Evolutionary conservation across 768 basidiomycete genomes (phyloP).

Genomic region (Trametes gibbosa): DNA sequence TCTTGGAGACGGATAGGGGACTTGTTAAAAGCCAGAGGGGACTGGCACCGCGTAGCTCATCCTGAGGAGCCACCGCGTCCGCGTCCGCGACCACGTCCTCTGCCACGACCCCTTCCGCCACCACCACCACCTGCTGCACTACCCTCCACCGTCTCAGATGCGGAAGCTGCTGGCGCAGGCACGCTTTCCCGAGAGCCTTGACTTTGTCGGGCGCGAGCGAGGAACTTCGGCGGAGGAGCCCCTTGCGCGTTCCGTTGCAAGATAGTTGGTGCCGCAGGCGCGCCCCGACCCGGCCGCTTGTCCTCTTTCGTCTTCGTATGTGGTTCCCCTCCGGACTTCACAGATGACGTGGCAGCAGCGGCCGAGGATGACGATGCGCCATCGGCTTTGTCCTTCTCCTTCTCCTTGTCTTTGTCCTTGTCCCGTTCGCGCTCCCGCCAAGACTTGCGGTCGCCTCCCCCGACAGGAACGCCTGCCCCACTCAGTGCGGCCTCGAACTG

Average conservation of each 20-base stretch:
- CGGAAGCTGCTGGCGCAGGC: not conserved
- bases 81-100: conserved; percentile 32
- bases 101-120: conserved; percentile 24
- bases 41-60: no score
- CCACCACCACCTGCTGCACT: not conserved
- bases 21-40: no score
- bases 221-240: conserved; percentile 17
- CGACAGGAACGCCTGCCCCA: conserved; percentile 57
- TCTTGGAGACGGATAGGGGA: no score
- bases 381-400: conserved; percentile 11
- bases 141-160: not conserved
- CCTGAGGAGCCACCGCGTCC: conserved; percentile 9
- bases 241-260: conserved; percentile 16
- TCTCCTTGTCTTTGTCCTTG: conserved; percentile 19
- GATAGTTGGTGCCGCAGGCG: conserved; percentile 18
- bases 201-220: not conserved
- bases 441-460: conserved; percentile 21
- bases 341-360: not conserved
- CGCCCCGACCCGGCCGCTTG: conserved; percentile 1
- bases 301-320: conserved; percentile 8
- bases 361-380: not conserved
- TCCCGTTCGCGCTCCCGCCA: conserved; percentile 39
- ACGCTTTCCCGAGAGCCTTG: not conserved
- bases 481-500: conserved; percentile 74
- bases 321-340: not conserved